Evolutionary conservation across 1,139 yeast species (phyloP), one percentile per base, ranked within the genome.

Genomic region (Sugiyamaella japonica): DNA sequence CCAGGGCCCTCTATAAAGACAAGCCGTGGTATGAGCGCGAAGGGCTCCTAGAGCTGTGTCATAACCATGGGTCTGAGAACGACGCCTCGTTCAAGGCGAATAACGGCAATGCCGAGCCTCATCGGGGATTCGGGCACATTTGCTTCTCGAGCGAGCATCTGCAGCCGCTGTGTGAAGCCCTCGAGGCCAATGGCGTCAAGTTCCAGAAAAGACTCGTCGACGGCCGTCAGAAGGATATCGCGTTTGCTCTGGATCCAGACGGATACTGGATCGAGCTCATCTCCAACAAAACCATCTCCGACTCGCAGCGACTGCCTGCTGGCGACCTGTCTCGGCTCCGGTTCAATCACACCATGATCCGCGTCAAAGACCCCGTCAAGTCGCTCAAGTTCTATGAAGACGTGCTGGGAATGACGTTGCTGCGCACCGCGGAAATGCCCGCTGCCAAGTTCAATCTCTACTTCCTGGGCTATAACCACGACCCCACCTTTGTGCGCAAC

Each of bases 261-360:
- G 95, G 95, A 62, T 93, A 93, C 75, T 93, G 99, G 99, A 80
- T 93, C 65, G 99, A 93, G 76, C 76, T 93, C 66, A 81, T 91
- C 63, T 84, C 84, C 65, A 84, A 90, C 64, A 76, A 78, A 63
- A 63, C 63, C 28, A 79, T 73, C 28, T 74, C 65, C 29, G 37
- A 53, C 12, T 39, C 56, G 8, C 43, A 55, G 7, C 29, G 48
- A 12, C 50, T 42, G 10, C 42, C 49, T 2, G 56, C 54, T 1
- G 66, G 53, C 17, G 73, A 78, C 54, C 56, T 65, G 6, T 55
- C 74, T 9, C 76, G 79, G 48, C 82, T 83, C 71, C 79, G 80
- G 62, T 81, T 93, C 72, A 93, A 93, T 73, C 99, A 93, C 72
- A 76, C 96, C 13, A 93, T 93, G 99, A 79, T 91, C 62, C 82